Evolutionary conservation across 805 yeast species (phyloP).

Genomic region (Candida ulmi): DNA sequence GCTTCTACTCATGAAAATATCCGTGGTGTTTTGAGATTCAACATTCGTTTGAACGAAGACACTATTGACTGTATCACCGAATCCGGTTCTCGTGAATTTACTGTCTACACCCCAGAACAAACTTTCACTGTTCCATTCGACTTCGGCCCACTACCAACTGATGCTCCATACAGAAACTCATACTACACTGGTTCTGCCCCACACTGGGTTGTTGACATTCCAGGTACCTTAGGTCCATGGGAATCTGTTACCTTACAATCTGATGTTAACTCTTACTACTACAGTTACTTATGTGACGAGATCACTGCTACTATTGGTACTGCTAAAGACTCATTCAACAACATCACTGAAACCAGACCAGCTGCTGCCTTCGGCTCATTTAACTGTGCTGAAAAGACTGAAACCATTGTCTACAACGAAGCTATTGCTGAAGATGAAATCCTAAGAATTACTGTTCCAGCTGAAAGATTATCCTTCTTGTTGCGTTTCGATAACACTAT

Average conservation of each 20-base stretch:
- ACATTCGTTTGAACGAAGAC: conserved; percentile 2
- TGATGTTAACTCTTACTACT: not conserved
- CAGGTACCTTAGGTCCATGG: conserved; percentile 8
- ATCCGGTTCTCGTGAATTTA: conserved; percentile 2
- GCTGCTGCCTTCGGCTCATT: not conserved
- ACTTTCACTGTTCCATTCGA: not conserved
- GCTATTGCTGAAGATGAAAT: not conserved
- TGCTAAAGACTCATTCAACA: conserved; percentile 1
- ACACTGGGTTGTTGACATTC: conserved; percentile 6
- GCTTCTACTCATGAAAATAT: conserved; percentile 4
- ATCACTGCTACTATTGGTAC: conserved; percentile 1
- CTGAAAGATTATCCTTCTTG: not conserved
- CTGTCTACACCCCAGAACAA: conserved; percentile 2
- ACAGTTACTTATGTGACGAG: conserved; percentile 1
- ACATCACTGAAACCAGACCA: conserved; percentile 1
- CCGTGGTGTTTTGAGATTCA: conserved; percentile 1
- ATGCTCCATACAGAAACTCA: conserved; percentile 4
- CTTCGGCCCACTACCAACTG: conserved; percentile 4
- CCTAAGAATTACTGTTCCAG: not conserved
- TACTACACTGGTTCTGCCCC: conserved; percentile 1
- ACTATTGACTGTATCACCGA: not conserved
- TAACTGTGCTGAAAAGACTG: not conserved
- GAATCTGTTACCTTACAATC: not conserved
- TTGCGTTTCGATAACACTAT: not conserved
- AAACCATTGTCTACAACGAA: not conserved